Percentiles rank a stretch among this genome's conserved stretches.
phyloP scores from a whole-genome alignment of 805 yeast genomes.

The Wickerhamomyces rabaulensis region DNA sequence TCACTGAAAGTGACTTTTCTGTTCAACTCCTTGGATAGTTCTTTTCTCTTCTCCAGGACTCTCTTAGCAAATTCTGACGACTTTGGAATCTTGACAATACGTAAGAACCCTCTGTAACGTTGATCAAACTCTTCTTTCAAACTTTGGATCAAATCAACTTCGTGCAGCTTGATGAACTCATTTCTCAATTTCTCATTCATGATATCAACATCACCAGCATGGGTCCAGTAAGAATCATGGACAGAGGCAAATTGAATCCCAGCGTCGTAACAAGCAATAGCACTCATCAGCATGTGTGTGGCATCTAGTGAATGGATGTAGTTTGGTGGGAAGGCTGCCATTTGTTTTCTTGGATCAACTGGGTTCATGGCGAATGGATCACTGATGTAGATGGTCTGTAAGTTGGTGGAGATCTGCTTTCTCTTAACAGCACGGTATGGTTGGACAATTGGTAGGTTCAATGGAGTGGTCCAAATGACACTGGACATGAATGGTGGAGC shows the following conservation, averaged over 20 bases:
- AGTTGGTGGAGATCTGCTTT: conserved; percentile 67
- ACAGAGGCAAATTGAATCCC: conserved; percentile 85
- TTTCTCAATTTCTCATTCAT: conserved; percentile 72
- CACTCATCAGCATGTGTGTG: conserved; percentile 91
- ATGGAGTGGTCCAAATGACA: conserved; percentile 96
- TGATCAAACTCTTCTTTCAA: conserved; percentile 74
- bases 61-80: conserved; percentile 45
- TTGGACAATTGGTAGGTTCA: conserved; percentile 94
- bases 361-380: conserved; percentile 85
- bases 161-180: conserved; percentile 74
- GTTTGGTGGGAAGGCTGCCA: conserved; percentile 93
- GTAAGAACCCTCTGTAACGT: conserved; percentile 70
- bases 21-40: conserved; percentile 43
- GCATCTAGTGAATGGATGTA: conserved; percentile 95
- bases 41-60: conserved; percentile 44
- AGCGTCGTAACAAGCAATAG: conserved; percentile 62
- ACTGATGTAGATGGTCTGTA: conserved; percentile 80
- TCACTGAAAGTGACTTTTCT: conserved; percentile 58
- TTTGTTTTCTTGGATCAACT: conserved; percentile 86
- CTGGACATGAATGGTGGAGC: conserved; percentile 70
- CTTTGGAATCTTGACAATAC: conserved; percentile 50
- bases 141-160: conserved; percentile 62
- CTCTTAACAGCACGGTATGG: conserved; percentile 76
- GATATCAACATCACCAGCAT: conserved; percentile 72
- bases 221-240: conserved; percentile 98